A percentile compares a stretch with the other conserved stretches of the same genome.
phyloP scores from a whole-genome alignment of 2,329 filamentous ascomycete genomes.

The Diaporthe ilicicola region DNA sequence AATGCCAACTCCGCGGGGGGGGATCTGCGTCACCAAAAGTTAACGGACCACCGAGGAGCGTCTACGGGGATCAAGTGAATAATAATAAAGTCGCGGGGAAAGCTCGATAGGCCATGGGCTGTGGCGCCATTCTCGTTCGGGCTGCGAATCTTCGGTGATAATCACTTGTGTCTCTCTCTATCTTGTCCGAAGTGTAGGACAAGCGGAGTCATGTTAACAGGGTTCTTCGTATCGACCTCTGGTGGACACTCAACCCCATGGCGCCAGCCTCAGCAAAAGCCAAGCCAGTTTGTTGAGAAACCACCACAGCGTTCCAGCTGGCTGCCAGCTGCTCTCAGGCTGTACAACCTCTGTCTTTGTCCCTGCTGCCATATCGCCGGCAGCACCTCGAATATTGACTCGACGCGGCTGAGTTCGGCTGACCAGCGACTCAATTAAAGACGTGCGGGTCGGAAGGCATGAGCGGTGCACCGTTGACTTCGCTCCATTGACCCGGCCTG shows the following conservation, averaged over 20 bases:
- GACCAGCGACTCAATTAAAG: too few species aligned
- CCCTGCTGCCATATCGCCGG: neutral
- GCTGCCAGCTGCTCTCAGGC: neutral
- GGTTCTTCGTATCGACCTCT: neutral
- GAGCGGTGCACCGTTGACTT: neutral
- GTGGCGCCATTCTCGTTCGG: conserved; percentile 10
- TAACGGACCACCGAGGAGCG: neutral
- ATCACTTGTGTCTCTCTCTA: neutral
- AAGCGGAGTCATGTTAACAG: neutral
- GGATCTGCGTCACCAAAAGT: conserved; percentile 10
- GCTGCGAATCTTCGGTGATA: conserved; percentile 9
- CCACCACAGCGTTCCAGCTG: neutral
- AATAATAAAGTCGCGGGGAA: conserved; percentile 19
- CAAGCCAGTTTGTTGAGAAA: conserved; percentile 29
- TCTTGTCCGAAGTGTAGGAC: neutral
- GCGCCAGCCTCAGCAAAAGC: conserved; percentile 15
- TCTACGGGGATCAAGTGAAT: conserved; percentile 2
- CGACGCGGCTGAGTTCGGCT: too few species aligned
- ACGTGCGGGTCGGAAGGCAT: neutral
- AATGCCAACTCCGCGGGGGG: conserved; percentile 10
- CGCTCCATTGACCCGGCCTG: neutral
- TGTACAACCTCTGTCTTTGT: neutral
- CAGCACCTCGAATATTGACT: neutral
- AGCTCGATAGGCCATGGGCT: neutral
- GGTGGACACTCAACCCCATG: neutral